Evolutionary conservation across 208 protist species (phyloP).

Genomic region (Leishmania mexicana): DNA sequence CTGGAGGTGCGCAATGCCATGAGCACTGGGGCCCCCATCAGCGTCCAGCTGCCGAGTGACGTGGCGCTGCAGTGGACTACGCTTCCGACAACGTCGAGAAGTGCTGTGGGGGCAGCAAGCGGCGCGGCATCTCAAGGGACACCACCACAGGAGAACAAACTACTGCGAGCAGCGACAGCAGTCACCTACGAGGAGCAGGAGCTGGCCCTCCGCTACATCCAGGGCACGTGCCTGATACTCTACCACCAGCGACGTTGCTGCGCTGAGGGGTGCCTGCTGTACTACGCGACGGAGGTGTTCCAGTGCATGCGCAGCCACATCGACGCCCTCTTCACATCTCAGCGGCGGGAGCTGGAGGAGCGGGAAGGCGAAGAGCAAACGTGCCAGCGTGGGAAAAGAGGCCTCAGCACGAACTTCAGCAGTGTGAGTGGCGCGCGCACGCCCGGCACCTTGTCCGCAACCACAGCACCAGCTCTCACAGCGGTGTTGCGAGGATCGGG

Average conservation of each 20-base stretch:
- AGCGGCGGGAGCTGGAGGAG: slow-evolving; percentile 32
- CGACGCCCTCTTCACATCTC: slow-evolving; percentile 57
- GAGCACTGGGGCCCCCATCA: slow-evolving; percentile 51
- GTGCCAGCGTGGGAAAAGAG: slow-evolving; percentile 7
- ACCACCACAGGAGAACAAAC: slow-evolving; percentile 16
- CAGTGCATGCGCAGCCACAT: slow-evolving; percentile 86
- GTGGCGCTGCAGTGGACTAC: slow-evolving; percentile 46
- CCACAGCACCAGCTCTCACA: slow-evolving; percentile 16
- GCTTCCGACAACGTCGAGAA: slow-evolving; percentile 9
- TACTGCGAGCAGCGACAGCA: slow-evolving; percentile 45
- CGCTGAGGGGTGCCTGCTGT: slow-evolving; percentile 68
- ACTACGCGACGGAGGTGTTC: slow-evolving; percentile 79
- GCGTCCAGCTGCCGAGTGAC: slow-evolving; percentile 30
- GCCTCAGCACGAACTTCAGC: slow-evolving; percentile 12
- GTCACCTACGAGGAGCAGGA: slow-evolving; percentile 88
- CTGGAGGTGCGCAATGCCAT: slow-evolving; percentile 56
- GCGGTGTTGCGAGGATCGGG: slow-evolving; percentile 13
- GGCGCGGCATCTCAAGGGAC: not conserved
- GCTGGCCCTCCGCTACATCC: slow-evolving; percentile 79
- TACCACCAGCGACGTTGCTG: slow-evolving; percentile 76
- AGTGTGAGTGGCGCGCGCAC: not conserved
- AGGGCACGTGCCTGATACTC: slow-evolving; percentile 72
- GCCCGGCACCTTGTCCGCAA: not conserved
- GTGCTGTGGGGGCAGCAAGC: not conserved
- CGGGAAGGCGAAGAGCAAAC: slow-evolving; percentile 18